A percentile compares a stretch with the other conserved stretches of the same genome.
Conservation (phyloP, 139 green algal genomes). For the Diplosphaera chodatii region DNA sequence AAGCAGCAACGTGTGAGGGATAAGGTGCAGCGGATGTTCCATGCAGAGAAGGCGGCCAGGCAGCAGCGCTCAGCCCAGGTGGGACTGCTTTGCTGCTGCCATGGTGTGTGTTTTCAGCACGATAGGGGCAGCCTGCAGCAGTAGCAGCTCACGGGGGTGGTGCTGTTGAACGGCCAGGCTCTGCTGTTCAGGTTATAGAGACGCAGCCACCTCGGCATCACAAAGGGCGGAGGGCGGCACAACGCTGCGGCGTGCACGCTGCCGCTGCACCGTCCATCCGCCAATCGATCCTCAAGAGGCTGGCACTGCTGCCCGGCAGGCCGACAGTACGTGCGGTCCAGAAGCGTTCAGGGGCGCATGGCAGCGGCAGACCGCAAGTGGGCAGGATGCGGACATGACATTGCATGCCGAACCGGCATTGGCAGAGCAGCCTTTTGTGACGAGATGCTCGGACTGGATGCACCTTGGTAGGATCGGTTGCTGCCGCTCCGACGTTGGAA, state of each 20-base stretch:
- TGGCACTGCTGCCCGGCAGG: not conserved
- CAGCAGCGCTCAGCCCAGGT: not conserved
- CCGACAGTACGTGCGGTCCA: too few relatives aligned
- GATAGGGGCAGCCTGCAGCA: not conserved
- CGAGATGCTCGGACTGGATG: too few relatives aligned
- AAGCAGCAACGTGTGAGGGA: not conserved
- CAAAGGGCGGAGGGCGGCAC: too few relatives aligned
- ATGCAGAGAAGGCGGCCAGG: not conserved
- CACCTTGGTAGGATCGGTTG: too few relatives aligned
- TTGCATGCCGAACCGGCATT: too few relatives aligned
- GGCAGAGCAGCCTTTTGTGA: too few relatives aligned
- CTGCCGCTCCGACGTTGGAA: too few relatives aligned
- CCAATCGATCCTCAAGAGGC: not conserved
- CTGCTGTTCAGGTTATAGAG: not conserved
- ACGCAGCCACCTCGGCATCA: not conserved
- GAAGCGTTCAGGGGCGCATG: too few relatives aligned
- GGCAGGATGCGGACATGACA: too few relatives aligned
- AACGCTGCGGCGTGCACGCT: not conserved
- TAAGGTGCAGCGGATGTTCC: not conserved
- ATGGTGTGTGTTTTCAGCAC: not conserved
- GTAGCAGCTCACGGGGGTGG: too few relatives aligned
- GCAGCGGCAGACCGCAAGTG: too few relatives aligned
- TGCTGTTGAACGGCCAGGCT: too few relatives aligned
- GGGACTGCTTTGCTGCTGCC: not conserved
- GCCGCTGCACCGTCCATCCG: not conserved